Percentiles rank a stretch among this genome's conserved stretches.
phyloP scores from a whole-genome alignment of 2,329 filamentous ascomycete genomes.

The Fusarium caatingaense region DNA sequence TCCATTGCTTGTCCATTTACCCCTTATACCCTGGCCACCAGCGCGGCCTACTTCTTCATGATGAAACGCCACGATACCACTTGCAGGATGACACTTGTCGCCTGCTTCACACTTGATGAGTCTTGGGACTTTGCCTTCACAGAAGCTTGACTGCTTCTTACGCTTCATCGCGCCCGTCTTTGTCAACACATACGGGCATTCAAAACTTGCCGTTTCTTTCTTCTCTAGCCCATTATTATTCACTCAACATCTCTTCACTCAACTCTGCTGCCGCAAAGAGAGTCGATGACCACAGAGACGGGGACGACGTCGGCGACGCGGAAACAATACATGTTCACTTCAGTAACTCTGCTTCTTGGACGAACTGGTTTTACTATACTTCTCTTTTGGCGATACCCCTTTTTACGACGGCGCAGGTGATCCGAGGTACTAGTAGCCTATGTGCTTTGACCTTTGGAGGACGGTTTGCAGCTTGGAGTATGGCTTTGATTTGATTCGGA shows the following conservation, averaged over 20 bases:
- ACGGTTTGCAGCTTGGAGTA: constrained; percentile 49
- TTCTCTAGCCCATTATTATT: constrained; percentile 39
- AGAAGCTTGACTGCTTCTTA: constrained; percentile 45
- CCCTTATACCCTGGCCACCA: constrained; percentile 30
- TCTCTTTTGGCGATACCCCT: constrained; percentile 53
- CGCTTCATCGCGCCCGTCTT: constrained; percentile 44
- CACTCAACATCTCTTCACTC: constrained; percentile 43
- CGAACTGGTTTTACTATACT: constrained; percentile 46
- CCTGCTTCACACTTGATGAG: constrained; percentile 44
- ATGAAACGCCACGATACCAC: constrained; percentile 46
- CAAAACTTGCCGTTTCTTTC: constrained; percentile 42
- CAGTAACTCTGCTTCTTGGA: constrained; percentile 41
- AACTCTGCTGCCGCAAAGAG: constrained; percentile 42
- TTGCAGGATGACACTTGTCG: constrained; percentile 38
- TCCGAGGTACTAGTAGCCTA: constrained; percentile 14
- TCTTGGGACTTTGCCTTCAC: constrained; percentile 40
- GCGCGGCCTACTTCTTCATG: constrained; percentile 40
- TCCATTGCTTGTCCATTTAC: constrained; percentile 37
- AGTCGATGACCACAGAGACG: constrained; percentile 36
- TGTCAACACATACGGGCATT: constrained; percentile 33
- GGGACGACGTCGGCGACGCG: constrained; percentile 43
- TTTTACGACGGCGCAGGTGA: constrained; percentile 44
- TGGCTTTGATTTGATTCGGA: constrained; percentile 46
- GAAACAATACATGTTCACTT: constrained; percentile 43
- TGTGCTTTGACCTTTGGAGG: constrained; percentile 23